Percentiles rank a stretch among this genome's conserved stretches.
Conservation (phyloP, 345 rosid species). For the Jatropha curcas region DNA sequence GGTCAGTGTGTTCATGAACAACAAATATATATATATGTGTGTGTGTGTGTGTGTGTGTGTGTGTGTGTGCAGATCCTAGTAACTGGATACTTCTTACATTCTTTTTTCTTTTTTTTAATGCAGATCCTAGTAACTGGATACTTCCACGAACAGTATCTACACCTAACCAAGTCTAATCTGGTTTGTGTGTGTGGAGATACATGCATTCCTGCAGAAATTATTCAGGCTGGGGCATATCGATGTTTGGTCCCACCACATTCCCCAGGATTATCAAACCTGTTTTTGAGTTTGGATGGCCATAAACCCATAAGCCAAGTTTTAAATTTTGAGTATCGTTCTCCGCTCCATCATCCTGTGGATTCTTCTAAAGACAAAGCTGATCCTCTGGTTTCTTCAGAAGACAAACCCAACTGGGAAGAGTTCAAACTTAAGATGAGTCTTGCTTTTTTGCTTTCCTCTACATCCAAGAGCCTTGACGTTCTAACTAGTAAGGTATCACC, state of each 20-base stretch:
- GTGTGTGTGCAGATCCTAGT: no score
- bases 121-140: constrained; percentile 76
- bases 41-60: no score
- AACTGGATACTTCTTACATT: no score
- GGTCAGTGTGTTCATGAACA: neutral
- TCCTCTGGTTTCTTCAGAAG: constrained; percentile 39
- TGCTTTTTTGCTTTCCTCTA: constrained; percentile 67
- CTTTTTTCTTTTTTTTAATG: constrained; percentile 16
- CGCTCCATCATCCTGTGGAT: constrained; percentile 32
- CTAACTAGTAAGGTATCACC: constrained; percentile 55
- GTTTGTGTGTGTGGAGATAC: constrained; percentile 74
- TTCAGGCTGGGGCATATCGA: constrained; percentile 84
- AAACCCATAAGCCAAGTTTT: constrained; percentile 77
- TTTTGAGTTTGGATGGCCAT: constrained; percentile 73
- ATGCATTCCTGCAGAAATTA: constrained; percentile 53
- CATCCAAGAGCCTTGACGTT: constrained; percentile 59
- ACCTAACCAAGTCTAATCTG: constrained; percentile 58
- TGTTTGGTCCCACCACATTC: constrained; percentile 67
- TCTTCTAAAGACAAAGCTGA: constrained; percentile 47
- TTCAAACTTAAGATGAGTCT: constrained; percentile 78
- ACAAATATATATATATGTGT: no score
- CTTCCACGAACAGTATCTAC: constrained; percentile 54
- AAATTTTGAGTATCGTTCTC: constrained; percentile 68
- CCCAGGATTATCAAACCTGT: constrained; percentile 66
- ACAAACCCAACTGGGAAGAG: constrained; percentile 62